Evolutionary conservation across 2,329 filamentous ascomycete genomes (phyloP).

Genomic region (Thielaviopsis punctulata): DNA sequence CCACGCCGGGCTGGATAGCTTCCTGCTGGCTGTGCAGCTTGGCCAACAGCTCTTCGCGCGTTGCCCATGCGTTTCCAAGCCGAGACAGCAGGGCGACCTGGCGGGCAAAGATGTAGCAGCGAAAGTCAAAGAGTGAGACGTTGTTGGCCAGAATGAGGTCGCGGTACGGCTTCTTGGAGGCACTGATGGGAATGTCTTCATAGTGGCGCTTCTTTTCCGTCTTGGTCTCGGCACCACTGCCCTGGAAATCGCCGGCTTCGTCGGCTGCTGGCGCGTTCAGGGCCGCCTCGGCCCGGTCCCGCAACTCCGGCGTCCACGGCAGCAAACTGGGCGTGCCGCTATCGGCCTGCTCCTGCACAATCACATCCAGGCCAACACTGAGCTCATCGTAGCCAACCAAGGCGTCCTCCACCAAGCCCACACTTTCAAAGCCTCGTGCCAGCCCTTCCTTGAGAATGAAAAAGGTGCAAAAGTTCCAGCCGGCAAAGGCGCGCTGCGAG

Average conservation of each 20-base stretch:
- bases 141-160: constrained; percentile 87
- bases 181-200: constrained; percentile 40
- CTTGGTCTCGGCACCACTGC: constrained; percentile 19
- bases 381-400: constrained; percentile 90
- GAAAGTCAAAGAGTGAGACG: constrained; percentile 90
- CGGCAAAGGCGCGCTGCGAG: constrained; percentile 66
- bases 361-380: constrained; percentile 66
- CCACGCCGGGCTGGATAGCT: constrained; percentile 35
- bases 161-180: constrained; percentile 64
- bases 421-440: constrained; percentile 85
- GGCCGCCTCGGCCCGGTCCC: constrained; percentile 31
- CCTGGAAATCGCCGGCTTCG: constrained; percentile 34
- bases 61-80: constrained; percentile 56
- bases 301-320: constrained; percentile 56
- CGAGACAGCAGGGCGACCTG: constrained; percentile 70
- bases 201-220: constrained; percentile 18
- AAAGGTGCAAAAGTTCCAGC: constrained; percentile 99
- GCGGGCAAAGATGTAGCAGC: constrained; percentile 80
- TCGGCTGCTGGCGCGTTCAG: constrained; percentile 18
- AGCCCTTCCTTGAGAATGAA: constrained; percentile 95
- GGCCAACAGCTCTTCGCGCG: constrained; percentile 41
- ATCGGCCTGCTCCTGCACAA: constrained; percentile 55
- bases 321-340: constrained; percentile 47
- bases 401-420: constrained; percentile 88
- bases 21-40: constrained; percentile 47